phyloP scores from a whole-genome alignment of 2,329 filamentous ascomycete genomes.

The Arachnopeziza araneosa region DNA sequence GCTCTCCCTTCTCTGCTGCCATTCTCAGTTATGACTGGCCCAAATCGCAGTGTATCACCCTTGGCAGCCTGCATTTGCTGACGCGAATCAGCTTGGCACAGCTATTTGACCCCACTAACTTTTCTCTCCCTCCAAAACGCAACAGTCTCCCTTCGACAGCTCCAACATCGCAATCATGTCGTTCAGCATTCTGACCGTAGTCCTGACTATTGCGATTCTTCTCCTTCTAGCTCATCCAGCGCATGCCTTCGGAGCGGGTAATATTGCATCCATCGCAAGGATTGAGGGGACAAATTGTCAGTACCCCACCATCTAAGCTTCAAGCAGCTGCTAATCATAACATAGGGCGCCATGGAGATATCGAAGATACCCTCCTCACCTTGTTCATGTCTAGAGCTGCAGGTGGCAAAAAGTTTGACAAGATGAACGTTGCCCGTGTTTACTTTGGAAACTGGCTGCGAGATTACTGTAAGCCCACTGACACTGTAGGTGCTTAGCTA shows the following conservation, averaged over 20 bases:
- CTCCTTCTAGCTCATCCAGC: constrained; percentile 62
- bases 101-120: not conserved
- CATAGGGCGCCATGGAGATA: constrained; percentile 77
- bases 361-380: constrained; percentile 81
- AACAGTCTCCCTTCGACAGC: not conserved
- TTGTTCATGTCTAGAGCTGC: constrained; percentile 58
- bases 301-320: constrained; percentile 24
- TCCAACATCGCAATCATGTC: constrained; percentile 20
- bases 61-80: not conserved
- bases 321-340: constrained; percentile 10
- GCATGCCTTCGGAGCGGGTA: constrained; percentile 80
- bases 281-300: constrained; percentile 78
- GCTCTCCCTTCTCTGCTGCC: not conserved
- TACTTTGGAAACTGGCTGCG: constrained; percentile 96
- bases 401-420: constrained; percentile 75
- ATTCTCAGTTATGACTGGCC: not conserved
- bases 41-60: not conserved
- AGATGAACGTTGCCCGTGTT: constrained; percentile 79
- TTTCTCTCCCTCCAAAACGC: not conserved
- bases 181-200: constrained; percentile 22
- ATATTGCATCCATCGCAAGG: constrained; percentile 75
- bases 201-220: constrained; percentile 47
- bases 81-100: not conserved
- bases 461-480: constrained; percentile 59
- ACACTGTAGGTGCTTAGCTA: not conserved